Evolutionary conservation across 1,139 yeast genomes (phyloP).

Genomic region (Debaryomyces coudertii): DNA sequence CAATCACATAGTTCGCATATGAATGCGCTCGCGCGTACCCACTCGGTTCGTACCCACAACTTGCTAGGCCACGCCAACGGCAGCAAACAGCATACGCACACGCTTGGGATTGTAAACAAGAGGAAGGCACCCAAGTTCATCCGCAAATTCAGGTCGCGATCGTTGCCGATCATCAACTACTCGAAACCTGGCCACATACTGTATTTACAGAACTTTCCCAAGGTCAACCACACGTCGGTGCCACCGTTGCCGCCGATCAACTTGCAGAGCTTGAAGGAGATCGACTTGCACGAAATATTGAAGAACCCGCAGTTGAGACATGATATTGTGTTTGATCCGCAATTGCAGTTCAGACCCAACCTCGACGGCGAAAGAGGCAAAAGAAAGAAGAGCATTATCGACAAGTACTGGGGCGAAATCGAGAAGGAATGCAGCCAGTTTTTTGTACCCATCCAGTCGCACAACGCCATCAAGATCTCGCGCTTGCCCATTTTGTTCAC

Average conservation of each 20-base stretch:
- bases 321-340: conserved; percentile 91
- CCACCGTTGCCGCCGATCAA: conserved; percentile 78
- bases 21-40: conserved; percentile 6
- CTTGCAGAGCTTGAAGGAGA: conserved; percentile 78
- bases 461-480: conserved; percentile 38
- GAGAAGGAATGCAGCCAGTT: conserved; percentile 59
- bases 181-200: conserved; percentile 20
- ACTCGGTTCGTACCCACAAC: conserved; percentile 5
- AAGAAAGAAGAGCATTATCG: conserved; percentile 73
- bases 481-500: conserved; percentile 69
- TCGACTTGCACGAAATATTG: conserved; percentile 84
- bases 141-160: conserved; percentile 45
- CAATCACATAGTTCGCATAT: conserved; percentile 7
- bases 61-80: not conserved
- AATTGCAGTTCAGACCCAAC: conserved; percentile 88
- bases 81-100: conserved; percentile 7
- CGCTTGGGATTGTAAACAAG: conserved; percentile 12
- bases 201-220: conserved; percentile 12
- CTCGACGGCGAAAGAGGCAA: conserved; percentile 89
- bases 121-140: conserved; percentile 42
- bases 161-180: conserved; percentile 48
- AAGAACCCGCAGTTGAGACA: conserved; percentile 93
- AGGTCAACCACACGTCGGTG: conserved; percentile 17
- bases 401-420: conserved; percentile 82
- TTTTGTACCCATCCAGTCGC: conserved; percentile 22